Evolutionary conservation across 306 rosid species (phyloP).

Genomic region (Cyamopsis tetragonoloba): DNA sequence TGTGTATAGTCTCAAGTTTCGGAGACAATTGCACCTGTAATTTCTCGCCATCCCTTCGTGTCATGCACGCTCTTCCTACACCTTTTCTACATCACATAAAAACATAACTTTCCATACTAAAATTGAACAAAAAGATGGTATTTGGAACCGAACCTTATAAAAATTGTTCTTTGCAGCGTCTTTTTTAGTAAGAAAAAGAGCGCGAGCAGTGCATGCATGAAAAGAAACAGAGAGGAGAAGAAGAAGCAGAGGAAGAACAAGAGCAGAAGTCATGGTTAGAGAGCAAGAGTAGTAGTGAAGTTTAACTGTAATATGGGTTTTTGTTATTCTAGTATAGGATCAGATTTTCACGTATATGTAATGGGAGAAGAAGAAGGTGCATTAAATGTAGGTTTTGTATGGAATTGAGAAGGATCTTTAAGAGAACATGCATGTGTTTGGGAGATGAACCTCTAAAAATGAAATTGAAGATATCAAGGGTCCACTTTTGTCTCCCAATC

Average conservation of each 20-base stretch:
- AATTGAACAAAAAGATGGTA: too few species aligned
- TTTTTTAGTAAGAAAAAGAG: slow-evolving; percentile 13
- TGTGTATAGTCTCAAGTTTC: neutral
- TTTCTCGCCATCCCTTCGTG: too few species aligned
- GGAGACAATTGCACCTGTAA: too few species aligned
- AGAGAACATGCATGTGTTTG: slow-evolving; percentile 95
- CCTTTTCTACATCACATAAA: too few species aligned
- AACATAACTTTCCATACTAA: too few species aligned
- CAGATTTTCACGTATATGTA: slow-evolving; percentile 35
- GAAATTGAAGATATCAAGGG: slow-evolving; percentile 56
- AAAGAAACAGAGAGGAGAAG: slow-evolving; percentile 40
- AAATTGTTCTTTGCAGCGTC: slow-evolving; percentile 9
- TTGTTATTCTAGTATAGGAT: too few species aligned
- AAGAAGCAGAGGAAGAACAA: slow-evolving; percentile 25
- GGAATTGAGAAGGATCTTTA: slow-evolving; percentile 47
- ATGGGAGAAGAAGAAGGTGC: slow-evolving; percentile 28
- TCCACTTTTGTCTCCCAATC: slow-evolving; percentile 54
- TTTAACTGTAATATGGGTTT: slow-evolving; percentile 8
- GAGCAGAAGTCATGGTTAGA: slow-evolving; percentile 46
- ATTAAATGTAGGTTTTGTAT: slow-evolving; percentile 58
- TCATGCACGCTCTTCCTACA: too few species aligned
- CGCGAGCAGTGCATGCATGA: slow-evolving; percentile 67
- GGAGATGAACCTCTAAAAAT: slow-evolving; percentile 47
- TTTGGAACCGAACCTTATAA: slow-evolving; percentile 31
- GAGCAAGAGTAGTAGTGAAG: neutral